Percentiles rank a stretch among this genome's conserved stretches.
phyloP scores from a whole-genome alignment of 352 stramenopile genomes.

The Phytophthora fragariaefolia region DNA sequence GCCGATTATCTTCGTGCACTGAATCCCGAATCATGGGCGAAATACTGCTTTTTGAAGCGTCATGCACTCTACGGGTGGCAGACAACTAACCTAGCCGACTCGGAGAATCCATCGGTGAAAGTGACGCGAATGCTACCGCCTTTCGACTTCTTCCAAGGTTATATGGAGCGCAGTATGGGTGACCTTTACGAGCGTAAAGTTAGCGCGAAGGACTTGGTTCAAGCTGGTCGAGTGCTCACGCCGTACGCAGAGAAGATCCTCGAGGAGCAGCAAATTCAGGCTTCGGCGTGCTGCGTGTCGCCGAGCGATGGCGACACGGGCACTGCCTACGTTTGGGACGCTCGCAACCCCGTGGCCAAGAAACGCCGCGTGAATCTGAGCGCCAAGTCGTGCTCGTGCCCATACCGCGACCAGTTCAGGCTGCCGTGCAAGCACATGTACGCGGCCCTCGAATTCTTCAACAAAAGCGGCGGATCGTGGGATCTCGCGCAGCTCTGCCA shows the following conservation, averaged over 20 bases:
- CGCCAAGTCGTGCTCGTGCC: conserved; percentile 41
- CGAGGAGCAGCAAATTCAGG: conserved; percentile 39
- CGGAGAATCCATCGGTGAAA: conserved; percentile 26
- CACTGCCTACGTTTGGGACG: conserved; percentile 49
- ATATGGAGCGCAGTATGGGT: conserved; percentile 57
- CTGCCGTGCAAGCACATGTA: conserved; percentile 53
- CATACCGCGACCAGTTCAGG: conserved; percentile 41
- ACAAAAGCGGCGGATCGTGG: conserved; percentile 43
- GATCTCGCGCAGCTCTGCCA: conserved; percentile 43
- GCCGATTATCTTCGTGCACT: conserved; percentile 32
- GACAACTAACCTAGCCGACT: conserved; percentile 37
- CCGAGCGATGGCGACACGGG: conserved; percentile 48
- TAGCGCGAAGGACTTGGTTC: conserved; percentile 37
- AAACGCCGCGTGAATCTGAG: conserved; percentile 52
- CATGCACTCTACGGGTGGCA: conserved; percentile 50
- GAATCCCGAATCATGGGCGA: conserved; percentile 45
- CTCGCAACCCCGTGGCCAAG: conserved; percentile 32
- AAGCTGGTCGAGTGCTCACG: conserved; percentile 35
- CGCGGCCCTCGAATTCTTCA: conserved; percentile 47
- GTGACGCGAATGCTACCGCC: conserved; percentile 35
- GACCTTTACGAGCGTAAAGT: conserved; percentile 50
- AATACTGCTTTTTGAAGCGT: conserved; percentile 44
- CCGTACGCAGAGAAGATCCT: conserved; percentile 45
- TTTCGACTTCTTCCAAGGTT: conserved; percentile 56
- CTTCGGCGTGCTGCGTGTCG: conserved; percentile 43